Evolutionary conservation across 2,329 filamentous ascomycete species (phyloP), one percentile per base, ranked within the genome.

Genomic region (Sporothrix dimorphospora): DNA sequence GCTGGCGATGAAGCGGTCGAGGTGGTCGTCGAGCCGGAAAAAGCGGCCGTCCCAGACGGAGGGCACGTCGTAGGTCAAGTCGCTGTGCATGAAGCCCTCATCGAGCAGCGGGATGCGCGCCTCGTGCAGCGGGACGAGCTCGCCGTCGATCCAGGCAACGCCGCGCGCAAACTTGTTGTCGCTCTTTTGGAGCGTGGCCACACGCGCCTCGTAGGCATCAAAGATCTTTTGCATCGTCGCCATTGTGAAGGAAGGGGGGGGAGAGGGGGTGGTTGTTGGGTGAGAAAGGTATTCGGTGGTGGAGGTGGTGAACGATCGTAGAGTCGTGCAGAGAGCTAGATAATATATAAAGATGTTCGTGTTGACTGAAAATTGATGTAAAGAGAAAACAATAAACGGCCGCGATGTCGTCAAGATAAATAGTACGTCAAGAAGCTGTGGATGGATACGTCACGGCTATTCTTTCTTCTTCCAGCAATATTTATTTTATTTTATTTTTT

Each of bases 1-100:
- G 75, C 81, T 83, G 0, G 75, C 74, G n/a, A 83, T 80, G 0
- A 87, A 77, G 6, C 85, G 82, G 24, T 77, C 75, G 1, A 86
- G 75, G 73, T 86, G 85, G 71, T 86, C 83, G 57, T 86, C 83
- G 0, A 87, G 81, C 0, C 85, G 84, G 78, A 87, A 86, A 75
- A 85, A 85, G 1, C 82, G 83, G 0, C 85, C 83, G 65, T 86
- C 83, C 85, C 85, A 87, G 34, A 86, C 83, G 0, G 84, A 77
- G 0, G 84, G 83, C 0, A 87, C 85, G 66, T 87, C 85, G 76
- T 87, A 87, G 0, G 85, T 87, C 1, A 86, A 75, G 61, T 87
- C 85, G 77, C 84, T 82, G 76, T 84, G 84, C 75, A 86, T 76
- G 76, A 87, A 87, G 21, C 85, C 85, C 77, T 87, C 82, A 73